phyloP scores from a whole-genome alignment of 306 rosid species.

The Vigna trinervia region DNA sequence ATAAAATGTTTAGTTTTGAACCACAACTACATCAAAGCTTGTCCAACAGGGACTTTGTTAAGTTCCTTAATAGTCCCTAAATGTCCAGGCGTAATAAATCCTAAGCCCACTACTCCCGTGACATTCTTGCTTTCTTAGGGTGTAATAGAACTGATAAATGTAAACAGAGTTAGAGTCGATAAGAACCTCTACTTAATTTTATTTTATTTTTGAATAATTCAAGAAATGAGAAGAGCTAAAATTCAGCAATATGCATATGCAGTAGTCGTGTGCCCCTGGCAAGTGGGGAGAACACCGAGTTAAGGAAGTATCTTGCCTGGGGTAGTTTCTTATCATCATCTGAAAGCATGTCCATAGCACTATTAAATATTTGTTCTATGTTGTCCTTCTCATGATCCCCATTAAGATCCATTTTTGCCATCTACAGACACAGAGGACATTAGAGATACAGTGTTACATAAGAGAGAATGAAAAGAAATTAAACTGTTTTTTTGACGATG shows the following conservation, averaged over 20 bases:
- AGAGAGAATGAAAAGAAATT: constrained; percentile 1
- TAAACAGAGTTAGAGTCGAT: constrained; percentile 19
- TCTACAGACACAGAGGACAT: constrained; percentile 53
- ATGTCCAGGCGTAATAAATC: constrained; percentile 5
- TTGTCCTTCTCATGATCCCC: constrained; percentile 83
- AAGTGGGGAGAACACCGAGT: background rate
- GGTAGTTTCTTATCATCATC: constrained; percentile 98
- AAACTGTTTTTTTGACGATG: background rate
- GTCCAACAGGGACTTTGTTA: background rate
- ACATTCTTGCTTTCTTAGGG: constrained; percentile 14
- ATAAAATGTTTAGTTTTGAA: constrained; percentile 2
- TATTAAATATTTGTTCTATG: constrained; percentile 81
- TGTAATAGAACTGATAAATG: background rate
- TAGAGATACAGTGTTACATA: constrained; percentile 9
- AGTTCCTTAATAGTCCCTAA: constrained; percentile 14
- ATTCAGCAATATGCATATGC: constrained; percentile 6
- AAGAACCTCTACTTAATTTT: constrained; percentile 27
- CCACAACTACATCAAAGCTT: background rate
- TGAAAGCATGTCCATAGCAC: constrained; percentile 98
- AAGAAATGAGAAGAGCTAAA: background rate
- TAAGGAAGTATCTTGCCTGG: constrained; percentile 67
- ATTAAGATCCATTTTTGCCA: constrained; percentile 96
- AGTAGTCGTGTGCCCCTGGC: background rate
- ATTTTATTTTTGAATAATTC: constrained; percentile 28
- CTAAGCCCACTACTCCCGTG: background rate